Conservation (phyloP, 1,284 basidiomycete species). For the Trichosporon sp. region DNA sequence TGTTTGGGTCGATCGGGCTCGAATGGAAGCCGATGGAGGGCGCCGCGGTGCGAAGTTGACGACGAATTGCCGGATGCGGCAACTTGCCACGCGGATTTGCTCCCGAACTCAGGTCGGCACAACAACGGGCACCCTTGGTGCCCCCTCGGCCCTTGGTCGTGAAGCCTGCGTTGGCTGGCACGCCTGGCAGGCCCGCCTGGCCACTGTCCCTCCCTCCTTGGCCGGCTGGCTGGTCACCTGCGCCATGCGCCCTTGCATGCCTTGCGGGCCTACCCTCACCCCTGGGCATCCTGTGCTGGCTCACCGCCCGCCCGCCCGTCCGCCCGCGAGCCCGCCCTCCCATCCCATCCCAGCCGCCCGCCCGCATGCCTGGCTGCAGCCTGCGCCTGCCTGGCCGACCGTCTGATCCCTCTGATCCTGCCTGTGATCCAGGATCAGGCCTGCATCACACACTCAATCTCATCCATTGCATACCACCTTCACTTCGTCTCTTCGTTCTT, state of each 20-base stretch:
- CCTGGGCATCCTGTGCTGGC: neutral
- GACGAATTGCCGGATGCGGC: constrained; percentile 1
- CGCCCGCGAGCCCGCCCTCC: too few relatives aligned
- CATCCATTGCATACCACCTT: neutral
- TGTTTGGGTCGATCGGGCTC: neutral
- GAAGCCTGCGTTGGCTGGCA: neutral
- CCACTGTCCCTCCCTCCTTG: too few relatives aligned
- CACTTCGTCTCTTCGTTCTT: neutral
- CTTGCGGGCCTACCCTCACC: neutral
- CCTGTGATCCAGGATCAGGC: neutral
- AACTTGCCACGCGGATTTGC: neutral
- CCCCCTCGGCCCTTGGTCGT: neutral
- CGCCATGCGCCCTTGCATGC: neutral
- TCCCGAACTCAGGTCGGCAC: neutral
- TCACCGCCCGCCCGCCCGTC: too few relatives aligned
- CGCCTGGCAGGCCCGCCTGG: too few relatives aligned
- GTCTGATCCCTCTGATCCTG: neutral
- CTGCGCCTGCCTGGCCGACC: neutral
- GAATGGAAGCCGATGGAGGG: neutral
- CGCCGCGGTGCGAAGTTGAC: constrained; percentile 6
- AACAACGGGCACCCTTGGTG: neutral
- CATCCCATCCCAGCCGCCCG: too few relatives aligned
- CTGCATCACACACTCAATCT: neutral
- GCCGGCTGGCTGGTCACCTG: neutral
- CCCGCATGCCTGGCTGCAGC: too few relatives aligned